Percentiles rank a stretch among this genome's conserved stretches.
These are phyloP conservation scores for Alternaria atra DNA, from an alignment of 2,329 filamentous ascomycete species.

Conservation along the genomic window DNA sequence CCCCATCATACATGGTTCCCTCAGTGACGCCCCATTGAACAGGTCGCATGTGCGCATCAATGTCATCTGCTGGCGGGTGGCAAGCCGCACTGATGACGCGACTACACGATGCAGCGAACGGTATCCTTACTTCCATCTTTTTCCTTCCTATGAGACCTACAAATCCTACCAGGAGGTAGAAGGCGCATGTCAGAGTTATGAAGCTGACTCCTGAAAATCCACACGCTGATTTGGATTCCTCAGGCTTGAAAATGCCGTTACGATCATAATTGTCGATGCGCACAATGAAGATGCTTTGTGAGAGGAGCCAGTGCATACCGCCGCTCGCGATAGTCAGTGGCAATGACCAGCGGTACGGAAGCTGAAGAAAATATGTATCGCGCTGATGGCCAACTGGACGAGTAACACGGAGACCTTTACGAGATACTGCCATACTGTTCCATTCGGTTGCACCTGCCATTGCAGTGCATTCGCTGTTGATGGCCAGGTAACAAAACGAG, in stretches of 20 bases:
- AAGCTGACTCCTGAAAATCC: not conserved
- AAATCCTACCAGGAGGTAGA: not conserved
- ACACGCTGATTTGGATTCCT: not conserved
- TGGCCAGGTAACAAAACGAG: not conserved
- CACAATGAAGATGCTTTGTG: not conserved
- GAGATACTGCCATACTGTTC: not conserved
- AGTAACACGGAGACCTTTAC: not conserved
- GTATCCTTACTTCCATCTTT: slow-evolving; percentile 77
- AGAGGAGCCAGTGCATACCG: not conserved
- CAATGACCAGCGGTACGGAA: not conserved
- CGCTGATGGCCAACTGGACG: not conserved
- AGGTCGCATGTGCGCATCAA: slow-evolving; percentile 18
- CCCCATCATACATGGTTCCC: not conserved
- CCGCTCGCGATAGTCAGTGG: not conserved
- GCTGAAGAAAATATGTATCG: not conserved
- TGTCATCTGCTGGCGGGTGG: slow-evolving; percentile 22
- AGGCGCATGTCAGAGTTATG: not conserved
- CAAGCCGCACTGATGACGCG: slow-evolving; percentile 34
- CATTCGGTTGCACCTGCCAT: not conserved
- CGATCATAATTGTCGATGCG: not conserved
- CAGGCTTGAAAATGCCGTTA: not conserved
- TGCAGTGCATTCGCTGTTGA: too few relatives aligned
- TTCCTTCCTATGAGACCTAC: slow-evolving; percentile 36
- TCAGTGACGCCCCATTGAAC: slow-evolving; percentile 33
- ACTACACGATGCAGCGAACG: slow-evolving; percentile 79